These are phyloP conservation scores for Chlamydomonas schloesseri DNA, from an alignment of 139 green algal genomes.

Conservation along the genomic window DNA sequence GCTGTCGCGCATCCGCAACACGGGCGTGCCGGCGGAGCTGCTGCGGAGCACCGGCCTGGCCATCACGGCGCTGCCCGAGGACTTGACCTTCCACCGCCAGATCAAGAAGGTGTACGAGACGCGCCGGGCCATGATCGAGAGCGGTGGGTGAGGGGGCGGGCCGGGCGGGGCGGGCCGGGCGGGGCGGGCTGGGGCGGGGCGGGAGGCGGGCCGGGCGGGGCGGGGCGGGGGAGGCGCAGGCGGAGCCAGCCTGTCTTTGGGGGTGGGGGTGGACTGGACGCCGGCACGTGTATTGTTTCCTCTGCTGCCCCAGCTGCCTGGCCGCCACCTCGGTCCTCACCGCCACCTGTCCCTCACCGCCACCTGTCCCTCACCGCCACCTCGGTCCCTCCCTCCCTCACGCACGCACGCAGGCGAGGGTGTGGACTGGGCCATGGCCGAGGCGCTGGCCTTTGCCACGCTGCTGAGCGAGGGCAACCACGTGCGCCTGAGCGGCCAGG, in stretches of 20 bases:
- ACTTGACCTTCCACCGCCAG: constrained; percentile 87
- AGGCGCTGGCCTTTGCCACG: constrained; percentile 96
- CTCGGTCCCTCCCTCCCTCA: no score
- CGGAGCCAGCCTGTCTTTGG: no score
- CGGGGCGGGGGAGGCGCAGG: no score
- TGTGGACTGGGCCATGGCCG: constrained; percentile 95
- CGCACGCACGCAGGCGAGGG: constrained; percentile 52
- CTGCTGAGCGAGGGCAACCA: constrained; percentile 97
- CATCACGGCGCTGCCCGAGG: constrained; percentile 88
- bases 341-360: no score
- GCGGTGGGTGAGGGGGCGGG: constrained; percentile 37
- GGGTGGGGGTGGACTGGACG: no score
- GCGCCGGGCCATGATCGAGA: constrained; percentile 84
- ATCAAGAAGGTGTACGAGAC: constrained; percentile 84
- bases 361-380: no score
- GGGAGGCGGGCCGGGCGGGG: no score
- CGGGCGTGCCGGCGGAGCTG: constrained; percentile 74
- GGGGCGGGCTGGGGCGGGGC: no score
- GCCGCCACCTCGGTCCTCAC: no score
- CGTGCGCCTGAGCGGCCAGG: constrained; percentile 96
- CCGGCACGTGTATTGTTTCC: no score
- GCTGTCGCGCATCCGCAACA: constrained; percentile 93
- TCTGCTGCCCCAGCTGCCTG: no score
- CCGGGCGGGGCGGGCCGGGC: no score
- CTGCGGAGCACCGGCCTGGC: constrained; percentile 80